A percentile compares a stretch with the other conserved stretches of the same genome.
These are phyloP conservation scores for Fraxinus albicans DNA, from an alignment of 305 asterid species.

Conservation along the genomic window DNA sequence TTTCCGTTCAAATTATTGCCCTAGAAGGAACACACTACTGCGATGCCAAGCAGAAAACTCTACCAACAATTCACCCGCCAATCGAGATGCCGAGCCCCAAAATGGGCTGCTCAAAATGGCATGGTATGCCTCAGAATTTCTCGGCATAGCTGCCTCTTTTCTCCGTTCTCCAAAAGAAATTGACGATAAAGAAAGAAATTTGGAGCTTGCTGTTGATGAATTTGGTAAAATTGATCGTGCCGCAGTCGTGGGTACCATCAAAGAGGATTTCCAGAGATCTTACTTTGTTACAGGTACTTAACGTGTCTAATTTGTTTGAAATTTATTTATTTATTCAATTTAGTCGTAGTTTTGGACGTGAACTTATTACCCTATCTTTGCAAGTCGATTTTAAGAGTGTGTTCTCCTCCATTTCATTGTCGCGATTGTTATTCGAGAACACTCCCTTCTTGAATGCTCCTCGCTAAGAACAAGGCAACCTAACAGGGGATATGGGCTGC, in stretches of 20 bases:
- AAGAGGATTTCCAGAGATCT: slow-evolving; percentile 68
- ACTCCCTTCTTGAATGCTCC: not conserved
- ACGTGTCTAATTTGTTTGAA: not conserved
- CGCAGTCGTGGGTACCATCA: slow-evolving; percentile 53
- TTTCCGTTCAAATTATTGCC: slow-evolving; percentile 19
- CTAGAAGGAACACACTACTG: slow-evolving; percentile 20
- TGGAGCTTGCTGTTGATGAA: slow-evolving; percentile 47
- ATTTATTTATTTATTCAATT: not conserved
- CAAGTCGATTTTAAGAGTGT: not conserved
- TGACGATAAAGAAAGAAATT: slow-evolving; percentile 28
- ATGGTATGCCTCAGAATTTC: slow-evolving; percentile 85
- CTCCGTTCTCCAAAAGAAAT: slow-evolving; percentile 51
- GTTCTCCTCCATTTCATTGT: not conserved
- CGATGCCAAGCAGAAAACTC: slow-evolving; percentile 45
- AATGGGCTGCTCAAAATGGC: slow-evolving; percentile 69
- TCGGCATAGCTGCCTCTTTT: slow-evolving; percentile 83
- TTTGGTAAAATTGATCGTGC: slow-evolving; percentile 61
- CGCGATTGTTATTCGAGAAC: not conserved
- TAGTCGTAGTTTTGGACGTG: not conserved
- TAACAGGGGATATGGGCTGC: not conserved
- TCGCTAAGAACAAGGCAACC: not conserved
- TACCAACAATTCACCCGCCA: slow-evolving; percentile 22
- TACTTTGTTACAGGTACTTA: slow-evolving; percentile 83
- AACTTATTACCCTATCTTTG: not conserved
- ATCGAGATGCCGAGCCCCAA: slow-evolving; percentile 45